Conservation (phyloP, 2,329 filamentous ascomycete species). For the Alternaria consortialis region DNA sequence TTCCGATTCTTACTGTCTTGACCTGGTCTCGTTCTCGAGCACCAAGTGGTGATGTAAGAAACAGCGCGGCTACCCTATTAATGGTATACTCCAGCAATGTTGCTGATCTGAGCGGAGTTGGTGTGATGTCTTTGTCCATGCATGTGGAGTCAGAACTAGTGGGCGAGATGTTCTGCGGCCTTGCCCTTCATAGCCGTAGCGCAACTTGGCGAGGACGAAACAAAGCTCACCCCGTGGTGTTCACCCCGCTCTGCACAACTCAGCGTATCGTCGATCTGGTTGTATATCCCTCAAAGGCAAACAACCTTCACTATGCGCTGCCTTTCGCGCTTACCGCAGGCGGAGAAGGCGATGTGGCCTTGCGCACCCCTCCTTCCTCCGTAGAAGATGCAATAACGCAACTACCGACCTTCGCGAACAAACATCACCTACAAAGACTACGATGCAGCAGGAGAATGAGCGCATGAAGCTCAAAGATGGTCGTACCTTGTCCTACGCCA, state of each 20-base stretch:
- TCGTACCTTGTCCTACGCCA: slow-evolving; percentile 55
- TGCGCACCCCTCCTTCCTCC: background rate
- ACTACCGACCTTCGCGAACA: background rate
- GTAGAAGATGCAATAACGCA: background rate
- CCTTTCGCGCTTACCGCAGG: slow-evolving; percentile 3
- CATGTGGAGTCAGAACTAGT: slow-evolving; percentile 19
- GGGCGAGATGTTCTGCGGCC: slow-evolving; percentile 5
- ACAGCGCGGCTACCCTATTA: background rate
- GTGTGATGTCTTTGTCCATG: background rate
- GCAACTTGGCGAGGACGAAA: slow-evolving; percentile 7
- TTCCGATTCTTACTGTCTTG: background rate
- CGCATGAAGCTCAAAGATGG: slow-evolving; percentile 45
- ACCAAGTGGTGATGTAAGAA: background rate
- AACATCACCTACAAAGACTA: background rate
- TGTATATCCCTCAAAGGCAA: slow-evolving; percentile 11
- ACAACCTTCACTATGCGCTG: slow-evolving; percentile 10
- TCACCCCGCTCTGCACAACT: slow-evolving; percentile 15
- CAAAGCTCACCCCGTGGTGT: slow-evolving; percentile 10
- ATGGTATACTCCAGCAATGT: background rate
- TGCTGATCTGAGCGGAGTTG: background rate
- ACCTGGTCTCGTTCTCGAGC: background rate
- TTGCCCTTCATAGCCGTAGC: slow-evolving; percentile 17
- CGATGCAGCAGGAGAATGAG: slow-evolving; percentile 32
- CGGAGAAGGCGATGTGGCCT: slow-evolving; percentile 8
- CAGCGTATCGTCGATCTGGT: slow-evolving; percentile 14